Base-by-base conservation (phyloP, 225 moss, liverwort and hornwort species). In the Anthoceros angustus region DNA sequence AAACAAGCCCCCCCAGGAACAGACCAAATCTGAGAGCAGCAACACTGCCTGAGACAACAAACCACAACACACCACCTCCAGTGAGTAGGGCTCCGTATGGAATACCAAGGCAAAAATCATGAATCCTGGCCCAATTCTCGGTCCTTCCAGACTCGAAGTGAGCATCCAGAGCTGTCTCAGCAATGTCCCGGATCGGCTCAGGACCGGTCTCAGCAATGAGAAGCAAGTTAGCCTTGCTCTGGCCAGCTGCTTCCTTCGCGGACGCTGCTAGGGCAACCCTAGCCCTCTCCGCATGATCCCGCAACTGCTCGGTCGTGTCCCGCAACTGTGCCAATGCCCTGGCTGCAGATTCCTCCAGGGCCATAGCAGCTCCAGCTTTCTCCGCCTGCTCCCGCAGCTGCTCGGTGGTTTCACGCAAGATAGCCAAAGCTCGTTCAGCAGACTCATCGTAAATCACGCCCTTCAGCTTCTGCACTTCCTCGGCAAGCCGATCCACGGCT, bases 81-180 rank as follows among this genome's bases (percentile, higher is more conserved):
- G 82, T 78, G 14, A 91, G 79, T 25, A 85, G 67, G 48, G 72
- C 80, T 16, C 94, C 94, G 23, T 78, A 95, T 11, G 94, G 94
- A 68, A 95, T 88, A 67, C 94, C 94, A 39, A 95, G 73, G 78
- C 94, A 95, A 63, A 95, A 95, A 66, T 95, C 94, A 55, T 95
- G 94, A 75, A 95, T 95, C 79, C 82, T 95, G 24, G 94, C 71
- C 21, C 91, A 88, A 9, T 72, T 61, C 70, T 78, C 86, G 40
- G 70, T 65, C 25, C 74, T 73, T 11, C 88, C 86, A 16, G 86
- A 82, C 55, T 9, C 55, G 62, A 90, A 86, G 64, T 95, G 94
- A 2, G 90, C 94, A 72, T 80, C 48, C 39, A 88, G 79, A 42
- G 94, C 94, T 64, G 88, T 67, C 69, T 90, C 86, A 15, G 88